These are phyloP conservation scores for Sugiyamaella americana DNA, from an alignment of 805 yeast species.

Conservation along the genomic window DNA sequence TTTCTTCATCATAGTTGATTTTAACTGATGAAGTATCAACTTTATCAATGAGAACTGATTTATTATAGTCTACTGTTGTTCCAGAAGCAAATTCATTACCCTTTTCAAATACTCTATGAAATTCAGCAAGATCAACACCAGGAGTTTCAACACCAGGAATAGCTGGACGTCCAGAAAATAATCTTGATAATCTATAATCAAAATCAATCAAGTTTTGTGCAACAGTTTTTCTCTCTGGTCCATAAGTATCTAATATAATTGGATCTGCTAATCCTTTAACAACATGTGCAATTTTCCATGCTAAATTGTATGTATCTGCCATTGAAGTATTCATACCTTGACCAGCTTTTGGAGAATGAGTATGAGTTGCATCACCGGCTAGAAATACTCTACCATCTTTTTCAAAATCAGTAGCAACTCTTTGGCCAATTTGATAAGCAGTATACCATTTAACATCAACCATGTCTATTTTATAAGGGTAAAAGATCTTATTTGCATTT, in stretches of 20 bases:
- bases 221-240: slow-evolving; percentile 29
- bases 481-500: slow-evolving; percentile 23
- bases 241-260: slow-evolving; percentile 28
- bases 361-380: slow-evolving; percentile 32
- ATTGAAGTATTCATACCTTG: slow-evolving; percentile 34
- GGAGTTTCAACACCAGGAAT: slow-evolving; percentile 11
- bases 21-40: no score
- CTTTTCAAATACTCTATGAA: slow-evolving; percentile 26
- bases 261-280: slow-evolving; percentile 28
- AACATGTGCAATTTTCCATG: slow-evolving; percentile 33
- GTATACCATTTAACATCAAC: slow-evolving; percentile 30
- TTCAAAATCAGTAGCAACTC: slow-evolving; percentile 29
- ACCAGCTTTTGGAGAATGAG: slow-evolving; percentile 34
- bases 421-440: slow-evolving; percentile 34
- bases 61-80: slow-evolving; percentile 28
- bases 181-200: slow-evolving; percentile 29
- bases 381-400: slow-evolving; percentile 28
- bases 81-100: slow-evolving; percentile 33
- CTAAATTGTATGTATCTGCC: slow-evolving; percentile 31
- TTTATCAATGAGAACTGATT: slow-evolving; percentile 20
- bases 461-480: slow-evolving; percentile 26
- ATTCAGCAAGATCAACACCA: slow-evolving; percentile 30
- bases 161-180: slow-evolving; percentile 31
- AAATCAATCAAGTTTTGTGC: slow-evolving; percentile 32
- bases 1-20: slow-evolving; percentile 5